Base-by-base conservation (phyloP, 306 rosid species). In the Glycyrrhiza uralensis region DNA sequence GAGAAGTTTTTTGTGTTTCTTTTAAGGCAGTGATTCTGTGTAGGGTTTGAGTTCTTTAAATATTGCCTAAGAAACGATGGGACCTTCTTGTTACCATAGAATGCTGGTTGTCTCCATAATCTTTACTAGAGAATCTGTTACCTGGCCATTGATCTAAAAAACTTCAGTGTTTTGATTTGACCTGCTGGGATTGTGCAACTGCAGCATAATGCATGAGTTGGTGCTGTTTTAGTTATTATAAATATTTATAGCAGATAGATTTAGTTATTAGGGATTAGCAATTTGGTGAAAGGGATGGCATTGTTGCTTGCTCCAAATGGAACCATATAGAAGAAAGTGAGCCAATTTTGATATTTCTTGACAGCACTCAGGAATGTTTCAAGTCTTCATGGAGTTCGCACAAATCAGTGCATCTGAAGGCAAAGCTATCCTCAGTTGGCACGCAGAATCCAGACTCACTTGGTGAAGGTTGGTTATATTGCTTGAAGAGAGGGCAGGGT, bases 341-440 rank as follows among this genome's bases (percentile, higher is more conserved):
- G 66, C 51, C 69, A 70, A 64, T 70, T 79, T 47, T 79, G 44
- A 70, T 35, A 57, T 78, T 45, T 77, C 72, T 68, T 78, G 83
- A 83, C 87, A 94, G 98, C 77, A 56, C 98, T 44, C 98, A 94
- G 88, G 97, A 94, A 59, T 94, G 98, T 78, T 94, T 94, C 77
- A 94, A 94, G 84, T 85, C 89, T 44, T 91, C 97, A 13, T 94
- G 98, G 98, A 87, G 87, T 87, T 80, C 87, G 4, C 98, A 94
- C 84, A 94, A 89, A 67, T 67, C 97, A 4, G 92, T 86, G 76
- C 98, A 91, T 87, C 64, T 77, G 77, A 91, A 87, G 75, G 90
- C 82, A 49, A 91, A 89, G 83, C 75, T 36, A 22, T 63, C 84
- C 5, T 69, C 86, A 44, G 15, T 17, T 41, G 91, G 79, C 79